These are phyloP conservation scores for Ustilaginoidea virens DNA, from an alignment of 2,329 filamentous ascomycete genomes.

Conservation along the genomic window DNA sequence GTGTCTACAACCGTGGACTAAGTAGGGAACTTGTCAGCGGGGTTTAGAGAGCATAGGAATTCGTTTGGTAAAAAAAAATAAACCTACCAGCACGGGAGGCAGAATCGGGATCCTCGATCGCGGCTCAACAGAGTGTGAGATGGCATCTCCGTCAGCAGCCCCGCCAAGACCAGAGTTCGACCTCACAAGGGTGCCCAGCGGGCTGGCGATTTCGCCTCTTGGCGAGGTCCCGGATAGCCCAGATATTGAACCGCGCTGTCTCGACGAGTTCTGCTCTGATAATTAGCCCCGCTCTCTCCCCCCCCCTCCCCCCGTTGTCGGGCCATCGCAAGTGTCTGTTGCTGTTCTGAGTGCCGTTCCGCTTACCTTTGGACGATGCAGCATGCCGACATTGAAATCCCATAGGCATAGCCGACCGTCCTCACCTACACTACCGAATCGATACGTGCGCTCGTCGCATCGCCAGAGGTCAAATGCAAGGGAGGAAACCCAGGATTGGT, in stretches of 20 bases:
- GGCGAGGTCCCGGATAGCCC: constrained; percentile 32
- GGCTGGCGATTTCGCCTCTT: constrained; percentile 47
- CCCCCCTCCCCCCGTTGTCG: no score
- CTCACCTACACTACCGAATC: constrained; percentile 91
- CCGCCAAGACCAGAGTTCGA: constrained; percentile 54
- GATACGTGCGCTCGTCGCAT: constrained; percentile 88
- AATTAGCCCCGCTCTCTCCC: no score
- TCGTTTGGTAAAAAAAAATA: no score
- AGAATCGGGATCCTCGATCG: constrained; percentile 69
- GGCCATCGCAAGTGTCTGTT: no score
- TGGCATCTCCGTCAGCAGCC: constrained; percentile 38
- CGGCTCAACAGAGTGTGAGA: constrained; percentile 74
- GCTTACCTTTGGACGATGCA: constrained; percentile 61
- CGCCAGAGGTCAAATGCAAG: constrained; percentile 95
- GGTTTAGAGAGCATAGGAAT: no score
- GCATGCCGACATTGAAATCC: constrained; percentile 97
- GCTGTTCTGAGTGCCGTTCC: no score
- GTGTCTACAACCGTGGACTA: constrained; percentile 71
- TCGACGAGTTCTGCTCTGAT: constrained; percentile 8
- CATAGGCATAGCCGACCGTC: constrained; percentile 82
- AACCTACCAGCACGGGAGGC: constrained; percentile 71
- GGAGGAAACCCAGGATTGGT: constrained; percentile 87
- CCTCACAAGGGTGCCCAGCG: constrained; percentile 41
- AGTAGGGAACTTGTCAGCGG: neutral
- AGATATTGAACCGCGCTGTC: constrained; percentile 36